phyloP scores from a whole-genome alignment of 192 early-diverging fungal species.

The Glomus cerebriforme region DNA sequence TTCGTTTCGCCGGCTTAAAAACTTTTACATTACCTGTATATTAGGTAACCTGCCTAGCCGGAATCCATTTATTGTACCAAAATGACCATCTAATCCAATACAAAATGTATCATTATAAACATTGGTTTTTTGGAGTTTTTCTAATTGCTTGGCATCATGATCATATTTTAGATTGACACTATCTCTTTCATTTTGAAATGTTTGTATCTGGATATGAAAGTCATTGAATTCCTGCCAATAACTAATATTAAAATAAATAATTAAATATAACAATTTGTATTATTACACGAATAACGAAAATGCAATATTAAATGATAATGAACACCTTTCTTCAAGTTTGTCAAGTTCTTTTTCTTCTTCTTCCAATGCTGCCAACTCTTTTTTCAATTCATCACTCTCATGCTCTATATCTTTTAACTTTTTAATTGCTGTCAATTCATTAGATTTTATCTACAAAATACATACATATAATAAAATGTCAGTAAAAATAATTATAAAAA shows the following conservation, averaged over 20 bases:
- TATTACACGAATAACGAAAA: neutral
- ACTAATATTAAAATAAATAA: constrained; percentile 32
- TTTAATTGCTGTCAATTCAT: constrained; percentile 47
- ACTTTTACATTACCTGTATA: constrained; percentile 53
- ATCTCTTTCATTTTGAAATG: constrained; percentile 75
- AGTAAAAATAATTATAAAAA: neutral
- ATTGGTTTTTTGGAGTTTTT: constrained; percentile 86
- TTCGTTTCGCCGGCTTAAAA: neutral
- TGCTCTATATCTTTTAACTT: constrained; percentile 50
- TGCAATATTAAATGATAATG: neutral
- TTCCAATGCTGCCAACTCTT: constrained; percentile 54
- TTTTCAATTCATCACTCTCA: constrained; percentile 46
- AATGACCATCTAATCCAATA: constrained; percentile 80
- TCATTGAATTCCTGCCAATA: constrained; percentile 78
- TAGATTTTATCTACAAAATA: constrained; percentile 36
- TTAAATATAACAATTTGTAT: neutral
- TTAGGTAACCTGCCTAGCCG: constrained; percentile 78
- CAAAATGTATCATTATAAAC: constrained; percentile 95
- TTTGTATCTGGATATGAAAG: constrained; percentile 62
- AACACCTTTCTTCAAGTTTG: constrained; percentile 61
- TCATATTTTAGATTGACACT: constrained; percentile 79
- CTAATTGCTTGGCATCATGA: constrained; percentile 73
- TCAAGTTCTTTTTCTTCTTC: constrained; percentile 54
- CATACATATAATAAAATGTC: neutral
- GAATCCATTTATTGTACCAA: constrained; percentile 95